Percentiles rank a stretch among this genome's conserved stretches.
Evolutionary conservation across 768 basidiomycete genomes (phyloP).

Genomic region (Hypsizygus marmoreus): DNA sequence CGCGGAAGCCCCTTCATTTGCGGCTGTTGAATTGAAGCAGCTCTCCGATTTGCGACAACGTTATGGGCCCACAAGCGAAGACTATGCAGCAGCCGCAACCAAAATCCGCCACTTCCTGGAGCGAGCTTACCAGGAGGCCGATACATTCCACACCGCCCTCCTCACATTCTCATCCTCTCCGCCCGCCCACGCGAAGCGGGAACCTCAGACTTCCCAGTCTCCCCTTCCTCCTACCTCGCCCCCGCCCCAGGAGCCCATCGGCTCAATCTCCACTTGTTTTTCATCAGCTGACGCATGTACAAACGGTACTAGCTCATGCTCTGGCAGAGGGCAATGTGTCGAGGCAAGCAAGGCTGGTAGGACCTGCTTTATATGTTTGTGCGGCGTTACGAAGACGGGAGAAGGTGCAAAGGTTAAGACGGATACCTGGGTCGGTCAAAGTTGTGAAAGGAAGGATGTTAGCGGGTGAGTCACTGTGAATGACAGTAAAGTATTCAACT

Average conservation of each 20-base stretch:
- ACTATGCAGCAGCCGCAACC: slow-evolving; percentile 49
- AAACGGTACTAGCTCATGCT: slow-evolving; percentile 66
- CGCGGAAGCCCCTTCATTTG: slow-evolving; percentile 54
- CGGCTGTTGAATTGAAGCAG: slow-evolving; percentile 59
- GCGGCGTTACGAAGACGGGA: slow-evolving; percentile 49
- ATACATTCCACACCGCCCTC: slow-evolving; percentile 50
- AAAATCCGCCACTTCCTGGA: slow-evolving; percentile 52
- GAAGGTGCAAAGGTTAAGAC: slow-evolving; percentile 54
- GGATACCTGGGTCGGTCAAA: slow-evolving; percentile 72
- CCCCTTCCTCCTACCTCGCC: slow-evolving; percentile 46
- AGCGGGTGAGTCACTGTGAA: slow-evolving; percentile 60
- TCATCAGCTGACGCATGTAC: slow-evolving; percentile 52
- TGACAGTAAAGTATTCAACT: slow-evolving; percentile 7
- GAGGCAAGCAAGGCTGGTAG: slow-evolving; percentile 59
- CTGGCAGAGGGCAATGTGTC: slow-evolving; percentile 69
- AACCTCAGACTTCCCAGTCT: slow-evolving; percentile 44
- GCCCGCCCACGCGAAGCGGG: slow-evolving; percentile 34
- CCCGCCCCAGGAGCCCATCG: slow-evolving; percentile 54
- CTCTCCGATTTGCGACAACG: slow-evolving; percentile 48
- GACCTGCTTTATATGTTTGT: slow-evolving; percentile 57
- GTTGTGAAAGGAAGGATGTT: slow-evolving; percentile 78
- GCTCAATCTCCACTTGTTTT: slow-evolving; percentile 65
- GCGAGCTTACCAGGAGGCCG: slow-evolving; percentile 35
- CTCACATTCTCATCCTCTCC: slow-evolving; percentile 45
- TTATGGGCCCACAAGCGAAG: slow-evolving; percentile 53